Evolutionary conservation across 805 yeast genomes (phyloP), one percentile per base, ranked within the genome.

Genomic region (Cyberlindnera sargentensis): DNA sequence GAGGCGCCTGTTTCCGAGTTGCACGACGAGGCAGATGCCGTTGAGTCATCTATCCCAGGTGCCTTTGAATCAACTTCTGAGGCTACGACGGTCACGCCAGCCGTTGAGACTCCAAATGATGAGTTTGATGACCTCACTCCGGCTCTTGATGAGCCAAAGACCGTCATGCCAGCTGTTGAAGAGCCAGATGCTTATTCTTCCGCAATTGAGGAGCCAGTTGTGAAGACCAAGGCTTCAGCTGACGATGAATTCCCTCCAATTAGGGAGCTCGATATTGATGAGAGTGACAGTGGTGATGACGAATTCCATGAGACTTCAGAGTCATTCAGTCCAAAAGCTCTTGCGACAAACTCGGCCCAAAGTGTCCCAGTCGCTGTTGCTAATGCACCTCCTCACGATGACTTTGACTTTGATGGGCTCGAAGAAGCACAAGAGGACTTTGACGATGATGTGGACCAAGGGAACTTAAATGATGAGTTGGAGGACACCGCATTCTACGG

Each of bases 171-270:
- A 24, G 40, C 40, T 30, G 35, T 24, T 40, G 39, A 2, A n/a
- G 33, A 36, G 32, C 15, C 32, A 25, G 66, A 55, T 11, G 44
- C 47, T 32, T 29, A 43, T 20, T 26, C 2, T 6, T 29, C 36
- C 8, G 23, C 10, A 15, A 31, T 10, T 27, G 26, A 24, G 8
- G 32, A n/a, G 9, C 11, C 29, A 8, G 24, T 24, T 23, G 35
- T 43, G 26, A 37, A 41, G 30, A 29, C 46, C 6, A 36, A 37
- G 15, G 39, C 46, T 28, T 54, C 44, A 24, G 55, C 42, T 23
- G 68, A 63, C 39, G 72, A 69, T 10, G 85, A 80, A 49, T 80
- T 80, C 45, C 53, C 52, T 35, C 49, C 53, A 40, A 46, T 48
- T 32, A 49, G 48, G 25, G 51, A 47, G 44, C 41, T 42, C 28